Evolutionary conservation across 2,329 filamentous ascomycete genomes (phyloP), one percentile per base, ranked within the genome.

Genomic region (Saccharata proteae): DNA sequence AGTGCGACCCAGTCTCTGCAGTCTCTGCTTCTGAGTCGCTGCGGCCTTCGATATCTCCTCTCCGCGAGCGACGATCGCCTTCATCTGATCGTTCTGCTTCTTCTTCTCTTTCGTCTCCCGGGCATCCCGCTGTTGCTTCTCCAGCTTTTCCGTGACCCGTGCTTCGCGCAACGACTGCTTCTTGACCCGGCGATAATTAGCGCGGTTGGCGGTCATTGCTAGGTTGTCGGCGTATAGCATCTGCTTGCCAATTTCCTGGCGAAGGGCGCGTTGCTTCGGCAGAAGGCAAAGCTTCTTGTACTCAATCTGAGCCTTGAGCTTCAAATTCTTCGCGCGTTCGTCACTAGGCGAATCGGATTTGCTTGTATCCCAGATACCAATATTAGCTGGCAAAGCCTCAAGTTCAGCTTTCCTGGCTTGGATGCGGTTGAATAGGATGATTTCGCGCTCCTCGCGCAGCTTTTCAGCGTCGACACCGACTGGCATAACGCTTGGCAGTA

Each of bases 101-200:
- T 93, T 90, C 75, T 93, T 93, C 62, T 98, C 90, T 40, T 92
- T 82, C 43, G 81, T 83, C 62, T 96, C 88, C 36, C 90, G 81
- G 24, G 86, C 88, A 55, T 96, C 88, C 35, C 90, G 83, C 55
- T 98, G 90, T 56, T 98, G 86, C 63, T 96, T 96, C 71, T 98
- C 90, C 2, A 98, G 74, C 59, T 94, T 98, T 70, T 98, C 90
- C 0, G 90, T 98, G 43, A 98, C 92, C 35, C 88, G 80, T 35
- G 90, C 90, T 60, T 98, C 90, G 20, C 88, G 79, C 29, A 96
- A 70, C 29, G 80, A 93, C 57, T 94, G 88, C 64, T 94, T 96
- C 77, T 98, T 98, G 65, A 90, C 80, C 30, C 90, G 78, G 20
- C 90, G 80, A 55, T 94, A 94, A 48, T 78, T 73, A 32, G 81